Evolutionary conservation across 1,139 yeast species (phyloP).

Genomic region (Blastobotrys arbuscula): DNA sequence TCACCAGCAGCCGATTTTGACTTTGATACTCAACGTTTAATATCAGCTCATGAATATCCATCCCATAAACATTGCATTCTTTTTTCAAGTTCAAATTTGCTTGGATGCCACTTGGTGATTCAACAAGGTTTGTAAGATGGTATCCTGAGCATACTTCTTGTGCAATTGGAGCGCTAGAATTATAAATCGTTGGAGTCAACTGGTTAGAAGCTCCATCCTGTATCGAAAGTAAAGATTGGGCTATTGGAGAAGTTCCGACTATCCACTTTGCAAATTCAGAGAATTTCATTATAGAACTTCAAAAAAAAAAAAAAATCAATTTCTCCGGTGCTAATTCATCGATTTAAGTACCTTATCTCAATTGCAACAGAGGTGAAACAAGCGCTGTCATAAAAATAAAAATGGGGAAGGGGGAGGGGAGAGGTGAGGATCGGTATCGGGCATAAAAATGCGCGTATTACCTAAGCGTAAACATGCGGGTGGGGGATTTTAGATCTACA

Average conservation of each 20-base stretch:
- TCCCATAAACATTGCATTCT: constrained; percentile 33
- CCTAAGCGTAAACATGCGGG: too few species aligned
- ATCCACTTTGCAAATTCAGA: neutral
- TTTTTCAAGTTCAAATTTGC: constrained; percentile 29
- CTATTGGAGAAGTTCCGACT: neutral
- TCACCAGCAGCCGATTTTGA: constrained; percentile 28
- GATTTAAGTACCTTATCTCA: too few species aligned
- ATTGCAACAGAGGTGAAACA: too few species aligned
- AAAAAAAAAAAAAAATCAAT: too few species aligned
- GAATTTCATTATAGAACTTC: neutral
- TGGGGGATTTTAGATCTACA: too few species aligned
- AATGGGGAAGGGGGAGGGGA: too few species aligned
- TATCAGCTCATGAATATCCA: constrained; percentile 30
- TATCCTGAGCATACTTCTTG: constrained; percentile 33
- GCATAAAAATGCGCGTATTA: too few species aligned
- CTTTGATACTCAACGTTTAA: constrained; percentile 34
- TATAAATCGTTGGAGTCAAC: constrained; percentile 28
- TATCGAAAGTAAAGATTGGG: neutral
- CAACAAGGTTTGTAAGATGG: constrained; percentile 21
- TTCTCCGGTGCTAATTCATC: too few species aligned
- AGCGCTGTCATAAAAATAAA: too few species aligned
- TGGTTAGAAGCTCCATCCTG: neutral
- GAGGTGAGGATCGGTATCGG: too few species aligned
- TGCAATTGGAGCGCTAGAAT: constrained; percentile 32
- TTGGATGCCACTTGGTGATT: constrained; percentile 24